Conservation (phyloP, 805 yeast species). For the Kuraishia capsulata region DNA sequence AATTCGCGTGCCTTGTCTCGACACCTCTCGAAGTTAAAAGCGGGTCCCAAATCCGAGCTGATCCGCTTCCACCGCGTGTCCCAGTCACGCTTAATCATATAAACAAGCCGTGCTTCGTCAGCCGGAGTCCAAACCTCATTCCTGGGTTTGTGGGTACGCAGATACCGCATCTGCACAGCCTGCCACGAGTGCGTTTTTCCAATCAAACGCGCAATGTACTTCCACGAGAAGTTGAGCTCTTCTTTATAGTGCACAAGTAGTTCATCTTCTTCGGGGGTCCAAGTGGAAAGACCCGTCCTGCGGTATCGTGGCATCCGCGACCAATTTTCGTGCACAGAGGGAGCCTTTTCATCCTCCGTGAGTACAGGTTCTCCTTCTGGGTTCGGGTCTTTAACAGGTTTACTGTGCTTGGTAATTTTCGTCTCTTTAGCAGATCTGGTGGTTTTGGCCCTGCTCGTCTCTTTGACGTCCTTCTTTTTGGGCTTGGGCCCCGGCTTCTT, state of each 20-base stretch:
- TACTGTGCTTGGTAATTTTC: too few relatives aligned
- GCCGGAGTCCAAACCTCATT: constrained; percentile 23
- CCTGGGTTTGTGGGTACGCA: constrained; percentile 27
- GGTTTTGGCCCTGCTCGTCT: too few relatives aligned
- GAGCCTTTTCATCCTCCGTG: not conserved
- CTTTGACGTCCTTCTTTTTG: too few relatives aligned
- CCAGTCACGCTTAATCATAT: constrained; percentile 28
- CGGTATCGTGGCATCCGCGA: too few relatives aligned
- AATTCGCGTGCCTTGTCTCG: constrained; percentile 19
- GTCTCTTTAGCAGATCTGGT: too few relatives aligned
- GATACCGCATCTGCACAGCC: constrained; percentile 37
- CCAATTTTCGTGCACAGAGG: too few relatives aligned
- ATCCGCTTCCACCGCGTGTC: constrained; percentile 30
- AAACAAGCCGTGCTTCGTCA: constrained; percentile 22
- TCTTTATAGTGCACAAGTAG: constrained; percentile 28
- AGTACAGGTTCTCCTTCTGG: too few relatives aligned
- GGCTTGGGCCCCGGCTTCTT: too few relatives aligned
- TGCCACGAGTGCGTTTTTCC: constrained; percentile 30
- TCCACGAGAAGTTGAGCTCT: constrained; percentile 27
- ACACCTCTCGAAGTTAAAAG: constrained; percentile 21
- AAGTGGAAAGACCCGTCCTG: constrained; percentile 7
- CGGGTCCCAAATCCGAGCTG: constrained; percentile 19
- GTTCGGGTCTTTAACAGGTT: too few relatives aligned
- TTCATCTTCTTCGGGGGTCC: constrained; percentile 28
- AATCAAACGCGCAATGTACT: constrained; percentile 22